phyloP scores from a whole-genome alignment of 306 rosid species.

The apple (Malus domestica) region ASM211411v1 NC_041803.1:4933001-4933500 shows the following conservation, averaged over 20 bases:
- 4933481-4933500: neutral
- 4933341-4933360: neutral
- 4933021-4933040: no score
- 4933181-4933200: no score
- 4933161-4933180: no score
- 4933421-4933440: neutral
- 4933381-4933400: constrained; percentile 9
- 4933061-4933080: no score
- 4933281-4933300: neutral
- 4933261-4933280: neutral
- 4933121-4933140: no score
- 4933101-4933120: no score
- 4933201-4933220: no score
- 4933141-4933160: no score
- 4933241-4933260: neutral
- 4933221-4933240: neutral
- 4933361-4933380: neutral
- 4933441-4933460: constrained; percentile 27
- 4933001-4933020: neutral
- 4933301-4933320: neutral
- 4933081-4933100: no score
- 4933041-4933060: no score
- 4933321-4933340: neutral
- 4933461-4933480: neutral
- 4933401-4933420: neutral